phyloP scores from a whole-genome alignment of 169 alveolate species.

The Plasmodium malariae region DNA sequence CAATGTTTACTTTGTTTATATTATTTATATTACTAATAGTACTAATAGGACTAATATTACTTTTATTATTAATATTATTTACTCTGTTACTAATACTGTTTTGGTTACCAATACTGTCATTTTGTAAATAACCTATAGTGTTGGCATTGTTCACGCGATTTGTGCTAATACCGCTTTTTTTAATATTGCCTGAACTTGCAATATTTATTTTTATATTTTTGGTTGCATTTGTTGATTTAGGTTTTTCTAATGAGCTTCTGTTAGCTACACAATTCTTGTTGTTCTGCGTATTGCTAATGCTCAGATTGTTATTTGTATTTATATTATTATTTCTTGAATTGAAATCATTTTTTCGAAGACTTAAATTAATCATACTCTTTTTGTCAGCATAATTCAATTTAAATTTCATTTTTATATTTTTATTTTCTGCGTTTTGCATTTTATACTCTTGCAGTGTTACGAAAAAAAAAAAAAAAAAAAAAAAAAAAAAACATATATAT shows the following conservation, averaged over 20 bases:
- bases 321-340: constrained; percentile 1
- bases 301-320: neutral
- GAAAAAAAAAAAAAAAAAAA: constrained; percentile 23
- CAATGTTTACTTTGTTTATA: neutral
- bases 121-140: neutral
- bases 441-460: constrained; percentile 20
- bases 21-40: neutral
- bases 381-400: constrained; percentile 38
- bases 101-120: constrained; percentile 10
- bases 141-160: constrained; percentile 5
- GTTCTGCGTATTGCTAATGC: neutral
- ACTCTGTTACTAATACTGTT: neutral
- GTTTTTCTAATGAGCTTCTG: constrained; percentile 14
- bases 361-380: constrained; percentile 45
- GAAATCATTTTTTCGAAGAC: constrained; percentile 3
- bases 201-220: constrained; percentile 66
- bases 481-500: constrained; percentile 5
- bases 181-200: constrained; percentile 35
- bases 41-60: neutral
- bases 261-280: neutral
- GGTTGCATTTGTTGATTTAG: neutral
- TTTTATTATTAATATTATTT: neutral
- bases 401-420: constrained; percentile 64
- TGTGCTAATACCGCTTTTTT: constrained; percentile 10
- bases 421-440: constrained; percentile 71